These are phyloP conservation scores for Syncephalastrum sp. DNA, from an alignment of 371 early-diverging fungal genomes.

Conservation along the genomic window DNA sequence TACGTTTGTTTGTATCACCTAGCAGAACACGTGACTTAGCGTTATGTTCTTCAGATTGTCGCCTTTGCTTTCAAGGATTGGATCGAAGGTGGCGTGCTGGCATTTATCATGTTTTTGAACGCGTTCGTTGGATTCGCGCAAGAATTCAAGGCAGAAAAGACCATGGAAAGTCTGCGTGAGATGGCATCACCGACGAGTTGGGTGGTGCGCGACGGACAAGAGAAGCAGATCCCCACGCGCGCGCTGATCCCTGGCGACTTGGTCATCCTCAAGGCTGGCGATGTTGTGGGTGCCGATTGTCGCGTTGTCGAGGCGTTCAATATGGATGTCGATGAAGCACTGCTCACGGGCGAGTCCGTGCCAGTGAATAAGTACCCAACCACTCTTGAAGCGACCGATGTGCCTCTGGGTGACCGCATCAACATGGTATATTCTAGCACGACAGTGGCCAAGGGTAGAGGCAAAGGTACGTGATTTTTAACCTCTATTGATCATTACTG, in stretches of 20 bases:
- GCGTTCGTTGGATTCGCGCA: conserved; percentile 85
- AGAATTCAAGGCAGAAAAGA: conserved; percentile 88
- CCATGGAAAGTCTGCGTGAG: conserved; percentile 86
- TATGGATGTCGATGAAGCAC: conserved; percentile 84
- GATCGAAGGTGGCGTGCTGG: conserved; percentile 70
- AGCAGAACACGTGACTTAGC: not conserved
- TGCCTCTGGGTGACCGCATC: conserved; percentile 57
- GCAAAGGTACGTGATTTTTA: conserved; percentile 52
- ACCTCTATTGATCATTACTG: conserved; percentile 79
- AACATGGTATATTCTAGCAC: conserved; percentile 68
- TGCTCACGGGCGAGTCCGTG: conserved; percentile 70
- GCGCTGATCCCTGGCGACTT: conserved; percentile 86
- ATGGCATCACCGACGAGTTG: conserved; percentile 81
- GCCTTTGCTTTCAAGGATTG: conserved; percentile 65
- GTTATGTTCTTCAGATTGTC: conserved; percentile 32
- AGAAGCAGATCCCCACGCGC: conserved; percentile 73
- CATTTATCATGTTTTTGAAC: conserved; percentile 78
- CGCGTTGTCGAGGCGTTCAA: conserved; percentile 78
- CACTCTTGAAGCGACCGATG: conserved; percentile 31
- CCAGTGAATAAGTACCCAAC: conserved; percentile 35
- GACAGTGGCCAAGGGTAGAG: conserved; percentile 45
- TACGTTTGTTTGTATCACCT: conserved; percentile 8
- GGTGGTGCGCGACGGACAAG: conserved; percentile 72
- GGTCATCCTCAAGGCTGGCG: conserved; percentile 84
- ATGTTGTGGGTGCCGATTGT: conserved; percentile 92